Evolutionary conservation across 2,329 filamentous ascomycete genomes (phyloP).

Genomic region (Dothidotthia symphoricarpi): DNA sequence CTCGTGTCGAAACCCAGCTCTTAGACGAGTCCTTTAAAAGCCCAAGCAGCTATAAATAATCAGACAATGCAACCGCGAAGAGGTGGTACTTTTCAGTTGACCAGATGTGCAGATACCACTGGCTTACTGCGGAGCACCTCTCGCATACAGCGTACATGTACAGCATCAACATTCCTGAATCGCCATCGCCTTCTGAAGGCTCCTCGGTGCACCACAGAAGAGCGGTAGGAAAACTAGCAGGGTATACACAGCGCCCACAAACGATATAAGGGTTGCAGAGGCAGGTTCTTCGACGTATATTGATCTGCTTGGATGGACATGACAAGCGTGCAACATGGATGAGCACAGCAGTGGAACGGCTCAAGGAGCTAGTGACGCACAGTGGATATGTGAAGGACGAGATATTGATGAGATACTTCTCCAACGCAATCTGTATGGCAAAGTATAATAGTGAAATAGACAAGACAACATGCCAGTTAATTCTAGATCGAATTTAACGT

Average conservation of each 20-base stretch:
- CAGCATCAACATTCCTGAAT: slow-evolving; percentile 34
- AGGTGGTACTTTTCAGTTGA: slow-evolving; percentile 43
- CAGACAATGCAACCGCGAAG: slow-evolving; percentile 35
- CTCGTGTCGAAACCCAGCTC: slow-evolving; percentile 27
- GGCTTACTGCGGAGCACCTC: slow-evolving; percentile 37
- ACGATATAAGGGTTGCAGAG: slow-evolving; percentile 2
- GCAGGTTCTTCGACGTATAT: slow-evolving; percentile 30
- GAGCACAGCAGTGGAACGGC: slow-evolving; percentile 11
- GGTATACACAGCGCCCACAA: slow-evolving; percentile 23
- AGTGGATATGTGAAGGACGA: slow-evolving; percentile 16
- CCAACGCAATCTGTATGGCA: slow-evolving; percentile 24
- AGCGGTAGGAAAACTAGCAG: slow-evolving; percentile 35
- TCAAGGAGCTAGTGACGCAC: slow-evolving; percentile 23
- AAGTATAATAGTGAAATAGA: slow-evolving; percentile 2
- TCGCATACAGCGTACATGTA: slow-evolving; percentile 39
- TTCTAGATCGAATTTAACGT: slow-evolving; percentile 11
- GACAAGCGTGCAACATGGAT: slow-evolving; percentile 12
- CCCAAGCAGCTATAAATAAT: slow-evolving; percentile 27
- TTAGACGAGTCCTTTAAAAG: slow-evolving; percentile 37
- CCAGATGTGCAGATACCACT: slow-evolving; percentile 31
- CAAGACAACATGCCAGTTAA: not conserved
- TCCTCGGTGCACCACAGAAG: slow-evolving; percentile 21
- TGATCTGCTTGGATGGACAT: slow-evolving; percentile 35
- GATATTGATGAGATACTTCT: slow-evolving; percentile 31
- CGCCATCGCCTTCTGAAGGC: slow-evolving; percentile 27